Evolutionary conservation across 2,329 filamentous ascomycete species (phyloP), one percentile per base, ranked within the genome.

Genomic region (Trichophyton mentagrophytes): DNA sequence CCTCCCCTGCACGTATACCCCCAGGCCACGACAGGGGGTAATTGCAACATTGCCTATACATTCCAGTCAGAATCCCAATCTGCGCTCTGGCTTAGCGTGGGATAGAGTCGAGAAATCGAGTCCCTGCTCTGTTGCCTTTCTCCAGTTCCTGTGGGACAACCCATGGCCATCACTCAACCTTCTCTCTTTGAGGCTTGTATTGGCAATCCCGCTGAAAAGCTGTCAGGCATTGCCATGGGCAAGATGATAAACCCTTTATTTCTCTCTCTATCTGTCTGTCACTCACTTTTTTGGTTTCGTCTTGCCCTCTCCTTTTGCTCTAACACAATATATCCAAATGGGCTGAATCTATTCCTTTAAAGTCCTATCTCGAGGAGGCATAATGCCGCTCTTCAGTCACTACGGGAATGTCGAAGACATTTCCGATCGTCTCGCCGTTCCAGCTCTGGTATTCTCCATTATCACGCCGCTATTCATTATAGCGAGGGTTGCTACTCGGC

Each of bases 391-490:
- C 15, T 65, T 66, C 53, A 67, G 65, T 44, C 62, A 68, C 53
- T 68, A 67, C 61, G 66, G 65, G 38, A 63, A 66, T 59, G 59
- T 67, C 44, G 62, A 62, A 17, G 65, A 68, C 61, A 64, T 63
- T 49, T 67, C 65, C 9, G 58, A 60, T 49, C 47, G 56, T 7
- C 61, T 65, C 20, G 62, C 64, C 5, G 60, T 62, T 40, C 66
- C 65, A 9, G 61, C 65, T 1, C 63, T 66, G n/a, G 63, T 67
- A 49, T 67, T 66, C 55, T 60, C 62, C 3, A 64, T 67, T 27
- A 38, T 66, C 15, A 67, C 65, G 17, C 65, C 65, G 15, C 46
- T 67, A 13, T 62, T 66, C 46, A 62, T 66, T 38, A 57, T 64
- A 22, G 58, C 61, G 22, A 63, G 65, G 46, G 59, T 67, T 47